phyloP scores from a whole-genome alignment of 208 protist genomes.

The Sergeia podlipaevii region DNA sequence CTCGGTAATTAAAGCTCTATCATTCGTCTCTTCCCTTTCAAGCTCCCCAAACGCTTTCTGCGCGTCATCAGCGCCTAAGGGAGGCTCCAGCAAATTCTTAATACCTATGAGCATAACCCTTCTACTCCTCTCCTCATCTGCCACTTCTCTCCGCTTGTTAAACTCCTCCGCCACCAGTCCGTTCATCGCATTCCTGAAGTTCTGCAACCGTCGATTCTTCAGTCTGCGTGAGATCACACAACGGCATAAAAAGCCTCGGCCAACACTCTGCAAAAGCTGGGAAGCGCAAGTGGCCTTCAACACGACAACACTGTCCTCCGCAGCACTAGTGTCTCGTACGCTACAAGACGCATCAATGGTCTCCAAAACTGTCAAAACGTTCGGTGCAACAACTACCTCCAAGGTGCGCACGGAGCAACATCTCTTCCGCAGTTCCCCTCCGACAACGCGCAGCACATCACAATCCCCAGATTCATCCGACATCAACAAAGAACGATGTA shows the following conservation, averaged over 20 bases:
- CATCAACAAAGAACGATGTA: too few relatives aligned
- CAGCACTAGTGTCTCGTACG: background rate
- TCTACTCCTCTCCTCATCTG: constrained; percentile 10
- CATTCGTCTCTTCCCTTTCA: constrained; percentile 5
- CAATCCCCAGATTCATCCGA: too few relatives aligned
- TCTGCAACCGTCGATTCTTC: constrained; percentile 16
- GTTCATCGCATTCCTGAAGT: constrained; percentile 15
- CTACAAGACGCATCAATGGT: background rate
- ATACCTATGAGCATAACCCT: constrained; percentile 3
- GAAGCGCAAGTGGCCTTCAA: background rate
- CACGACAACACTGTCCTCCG: background rate
- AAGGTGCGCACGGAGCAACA: background rate
- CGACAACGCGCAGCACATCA: constrained; percentile 5
- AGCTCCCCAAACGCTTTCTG: constrained; percentile 4
- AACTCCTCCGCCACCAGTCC: constrained; percentile 20
- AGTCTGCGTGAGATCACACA: constrained; percentile 12
- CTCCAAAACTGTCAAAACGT: background rate
- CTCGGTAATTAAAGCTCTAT: constrained; percentile 7
- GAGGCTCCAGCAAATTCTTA: background rate
- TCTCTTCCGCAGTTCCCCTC: background rate
- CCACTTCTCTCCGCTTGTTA: constrained; percentile 8
- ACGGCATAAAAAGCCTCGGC: constrained; percentile 12
- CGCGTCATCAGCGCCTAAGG: background rate
- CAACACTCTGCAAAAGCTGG: constrained; percentile 15
- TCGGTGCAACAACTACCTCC: background rate